Evolutionary conservation across 495 filamentous ascomycete genomes (phyloP), one percentile per base, ranked within the genome.

Genomic region (Zalerion maritima): DNA sequence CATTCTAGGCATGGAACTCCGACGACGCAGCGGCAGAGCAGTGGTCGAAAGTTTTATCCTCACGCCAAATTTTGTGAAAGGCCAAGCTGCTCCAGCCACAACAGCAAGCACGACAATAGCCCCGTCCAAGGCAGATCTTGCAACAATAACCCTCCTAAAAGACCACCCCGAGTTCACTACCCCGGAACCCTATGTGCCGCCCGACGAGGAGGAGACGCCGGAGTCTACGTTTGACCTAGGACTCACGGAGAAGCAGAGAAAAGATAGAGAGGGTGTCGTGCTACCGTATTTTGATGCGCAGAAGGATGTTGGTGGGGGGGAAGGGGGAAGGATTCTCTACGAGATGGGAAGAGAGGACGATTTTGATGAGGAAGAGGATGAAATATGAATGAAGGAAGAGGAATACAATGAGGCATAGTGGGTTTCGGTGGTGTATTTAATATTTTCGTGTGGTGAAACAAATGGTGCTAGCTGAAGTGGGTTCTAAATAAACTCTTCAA

Each of bases 321-420:
- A 87, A 8, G 80, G 82, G 18, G 89, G 91, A 0, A 64, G 86
- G 37, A 97, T 97, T 30, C 45, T 97, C 43, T 96, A 96, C 57
- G 86, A 94, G 29, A 89, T 94, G 76, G 89, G 87, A 17, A 69
- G 71, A 29, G 91, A 94, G 58, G 89, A 97, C 58, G 91, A 97
- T 54, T 97, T 93, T 52, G 89, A 97, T 47, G 89, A 96, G 37
- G 91, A 96, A 55, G 91, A 97, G 47, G 89, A 97, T 62, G 91
- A 97, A 54, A 85, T 94, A 29, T 93, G 54, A 53, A 26, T 13
- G 18, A 11, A 14, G 15, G 24, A 26, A 25, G 21, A 13, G 17
- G 13, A 16, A 20, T 14, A 11, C 15, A 29, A 14, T 4, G 17
- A 29, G n/a, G n/a, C n/a, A n/a, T n/a, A n/a, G n/a, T n/a, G n/a